A percentile compares a stretch with the other conserved stretches of the same genome.
phyloP scores from a whole-genome alignment of 2,329 filamentous ascomycete genomes.

The Monosporascus sp. region DNA sequence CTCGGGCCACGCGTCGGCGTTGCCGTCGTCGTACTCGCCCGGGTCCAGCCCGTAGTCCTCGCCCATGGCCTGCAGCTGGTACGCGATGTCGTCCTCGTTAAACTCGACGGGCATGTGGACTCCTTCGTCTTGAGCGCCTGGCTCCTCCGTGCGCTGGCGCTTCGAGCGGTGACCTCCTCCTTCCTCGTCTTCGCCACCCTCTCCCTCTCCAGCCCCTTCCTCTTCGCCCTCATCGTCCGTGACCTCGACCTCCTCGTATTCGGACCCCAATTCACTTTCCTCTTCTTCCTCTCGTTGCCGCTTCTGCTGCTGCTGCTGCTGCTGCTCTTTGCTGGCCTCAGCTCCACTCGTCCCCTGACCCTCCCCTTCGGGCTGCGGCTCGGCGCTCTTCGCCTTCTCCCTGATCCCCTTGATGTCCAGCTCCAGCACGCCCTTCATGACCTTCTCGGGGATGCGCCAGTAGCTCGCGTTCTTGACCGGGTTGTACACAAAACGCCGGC shows the following conservation, averaged over 20 bases:
- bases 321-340: conserved; percentile 44
- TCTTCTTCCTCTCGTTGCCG: conserved; percentile 31
- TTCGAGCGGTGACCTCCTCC: conserved; percentile 44
- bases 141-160: conserved; percentile 42
- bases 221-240: conserved; percentile 49
- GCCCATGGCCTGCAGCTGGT: conserved; percentile 85
- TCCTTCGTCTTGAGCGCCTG: conserved; percentile 20
- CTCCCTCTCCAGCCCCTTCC: conserved; percentile 51
- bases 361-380: conserved; percentile 17
- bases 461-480: conserved; percentile 80
- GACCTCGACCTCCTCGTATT: conserved; percentile 76
- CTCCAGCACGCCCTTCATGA: conserved; percentile 71
- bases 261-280: conserved; percentile 55
- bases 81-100: conserved; percentile 90
- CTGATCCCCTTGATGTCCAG: conserved; percentile 69
- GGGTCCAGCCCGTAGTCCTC: conserved; percentile 75
- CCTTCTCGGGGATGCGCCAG: conserved; percentile 88
- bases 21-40: conserved; percentile 68
- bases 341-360: conserved; percentile 30
- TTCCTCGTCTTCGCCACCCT: conserved; percentile 42
- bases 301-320: conserved; percentile 35
- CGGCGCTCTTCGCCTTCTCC: conserved; percentile 30
- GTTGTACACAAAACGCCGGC: conserved; percentile 87
- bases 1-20: conserved; percentile 60
- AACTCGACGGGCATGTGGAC: conserved; percentile 64